phyloP scores from a whole-genome alignment of 106 monocot species.

The Agapanthus africanus region DNA sequence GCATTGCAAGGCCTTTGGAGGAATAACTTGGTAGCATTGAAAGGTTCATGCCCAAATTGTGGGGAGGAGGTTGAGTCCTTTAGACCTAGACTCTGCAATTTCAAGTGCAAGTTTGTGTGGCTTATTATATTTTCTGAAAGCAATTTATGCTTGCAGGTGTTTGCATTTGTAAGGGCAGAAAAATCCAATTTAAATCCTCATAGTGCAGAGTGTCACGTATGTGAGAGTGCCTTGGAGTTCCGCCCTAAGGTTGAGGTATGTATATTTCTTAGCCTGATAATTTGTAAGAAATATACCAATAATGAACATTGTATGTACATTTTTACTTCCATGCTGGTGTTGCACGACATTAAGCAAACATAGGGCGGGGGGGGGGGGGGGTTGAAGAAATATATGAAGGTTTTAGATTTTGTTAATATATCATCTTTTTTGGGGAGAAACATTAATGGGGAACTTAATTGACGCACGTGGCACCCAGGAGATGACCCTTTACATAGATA shows the following conservation, averaged over 20 bases:
- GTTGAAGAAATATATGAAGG: neutral
- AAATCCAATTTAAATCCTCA: slow-evolving; percentile 43
- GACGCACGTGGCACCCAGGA: no score
- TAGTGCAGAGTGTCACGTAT: slow-evolving; percentile 81
- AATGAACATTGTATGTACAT: neutral
- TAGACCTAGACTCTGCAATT: neutral
- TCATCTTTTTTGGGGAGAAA: neutral
- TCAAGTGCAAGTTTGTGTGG: neutral
- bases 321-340: neutral
- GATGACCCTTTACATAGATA: no score
- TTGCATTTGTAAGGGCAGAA: slow-evolving; percentile 77
- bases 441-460: no score
- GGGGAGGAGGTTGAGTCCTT: slow-evolving; percentile 73
- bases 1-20: slow-evolving; percentile 64
- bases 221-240: slow-evolving; percentile 56
- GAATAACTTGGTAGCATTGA: slow-evolving; percentile 81
- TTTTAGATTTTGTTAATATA: neutral
- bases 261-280: neutral
- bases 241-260: slow-evolving; percentile 81
- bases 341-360: neutral
- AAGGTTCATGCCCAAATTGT: slow-evolving; percentile 92
- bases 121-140: neutral
- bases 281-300: neutral
- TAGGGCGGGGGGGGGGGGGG: neutral
- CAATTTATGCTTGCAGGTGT: slow-evolving; percentile 48